A percentile compares a stretch with the other conserved stretches of the same genome.
Evolutionary conservation across 768 basidiomycete genomes (phyloP).

Genomic region (Serendipita vermifera): DNA sequence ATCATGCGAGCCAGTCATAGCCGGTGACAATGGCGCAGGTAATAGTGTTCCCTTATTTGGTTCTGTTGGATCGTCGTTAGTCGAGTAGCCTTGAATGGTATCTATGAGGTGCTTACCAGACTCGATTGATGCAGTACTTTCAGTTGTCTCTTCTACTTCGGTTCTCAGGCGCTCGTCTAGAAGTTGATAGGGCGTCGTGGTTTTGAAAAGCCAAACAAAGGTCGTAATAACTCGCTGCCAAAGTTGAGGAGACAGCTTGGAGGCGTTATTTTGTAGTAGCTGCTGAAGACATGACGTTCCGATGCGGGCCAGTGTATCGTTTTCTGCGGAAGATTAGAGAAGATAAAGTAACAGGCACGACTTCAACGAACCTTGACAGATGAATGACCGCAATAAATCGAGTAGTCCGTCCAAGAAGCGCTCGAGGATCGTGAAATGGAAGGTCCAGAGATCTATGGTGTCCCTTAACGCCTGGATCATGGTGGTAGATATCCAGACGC

Average conservation of each 20-base stretch:
- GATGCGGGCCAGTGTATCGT: conserved; percentile 93
- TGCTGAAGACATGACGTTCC: conserved; percentile 97
- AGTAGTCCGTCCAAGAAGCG: conserved; percentile 85
- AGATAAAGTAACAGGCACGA: background rate
- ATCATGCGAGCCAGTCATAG: conserved; percentile 29
- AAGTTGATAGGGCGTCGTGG: conserved; percentile 92
- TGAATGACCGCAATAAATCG: conserved; percentile 88
- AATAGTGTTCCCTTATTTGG: conserved; percentile 52
- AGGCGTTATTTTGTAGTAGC: conserved; percentile 82
- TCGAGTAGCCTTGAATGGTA: background rate
- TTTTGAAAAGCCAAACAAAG: conserved; percentile 92
- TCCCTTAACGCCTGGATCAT: conserved; percentile 97
- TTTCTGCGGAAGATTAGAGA: conserved; percentile 44
- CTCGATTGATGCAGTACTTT: conserved; percentile 38
- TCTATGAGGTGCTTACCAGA: conserved; percentile 5
- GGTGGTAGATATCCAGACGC: conserved; percentile 96
- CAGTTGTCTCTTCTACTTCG: conserved; percentile 52
- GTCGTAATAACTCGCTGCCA: conserved; percentile 91
- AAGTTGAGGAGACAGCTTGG: conserved; percentile 63
- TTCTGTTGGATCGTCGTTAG: conserved; percentile 30
- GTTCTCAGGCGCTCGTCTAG: conserved; percentile 87
- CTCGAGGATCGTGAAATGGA: conserved; percentile 84
- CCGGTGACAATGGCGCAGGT: conserved; percentile 79
- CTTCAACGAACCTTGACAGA: conserved; percentile 75
- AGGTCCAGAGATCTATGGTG: conserved; percentile 89